These are phyloP conservation scores for Aphanomyces euteiches DNA, from an alignment of 352 stramenopile genomes.

Conservation along the genomic window DNA sequence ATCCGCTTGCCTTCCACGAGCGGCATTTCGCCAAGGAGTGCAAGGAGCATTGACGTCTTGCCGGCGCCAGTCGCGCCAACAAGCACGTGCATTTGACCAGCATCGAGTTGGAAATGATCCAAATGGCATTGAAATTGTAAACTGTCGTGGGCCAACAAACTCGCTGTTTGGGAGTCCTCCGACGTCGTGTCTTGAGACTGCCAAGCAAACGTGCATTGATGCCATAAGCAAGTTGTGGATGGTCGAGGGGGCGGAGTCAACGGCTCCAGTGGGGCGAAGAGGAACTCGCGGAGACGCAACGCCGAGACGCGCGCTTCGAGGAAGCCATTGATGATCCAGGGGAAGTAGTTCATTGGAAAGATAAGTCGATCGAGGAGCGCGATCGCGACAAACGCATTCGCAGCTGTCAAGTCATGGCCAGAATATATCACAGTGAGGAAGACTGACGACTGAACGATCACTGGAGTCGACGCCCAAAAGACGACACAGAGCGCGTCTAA, in stretches of 20 bases:
- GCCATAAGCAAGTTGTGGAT: not conserved
- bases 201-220: conserved; percentile 40
- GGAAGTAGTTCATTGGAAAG: conserved; percentile 90
- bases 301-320: conserved; percentile 82
- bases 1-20: conserved; percentile 29
- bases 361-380: conserved; percentile 85
- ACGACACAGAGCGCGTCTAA: conserved; percentile 87
- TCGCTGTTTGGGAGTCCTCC: conserved; percentile 26
- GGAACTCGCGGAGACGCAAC: conserved; percentile 61
- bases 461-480: conserved; percentile 86
- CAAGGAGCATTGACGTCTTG: conserved; percentile 44
- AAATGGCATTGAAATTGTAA: conserved; percentile 47
- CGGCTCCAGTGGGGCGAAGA: conserved; percentile 42
- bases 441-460: conserved; percentile 81
- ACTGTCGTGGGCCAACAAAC: not conserved
- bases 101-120: conserved; percentile 41
- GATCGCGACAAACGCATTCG: conserved; percentile 80
- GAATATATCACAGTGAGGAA: conserved; percentile 74
- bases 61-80: conserved; percentile 41
- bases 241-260: not conserved
- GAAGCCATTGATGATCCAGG: conserved; percentile 89
- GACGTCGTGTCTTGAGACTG: conserved; percentile 7
- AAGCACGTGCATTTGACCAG: conserved; percentile 52
- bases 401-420: conserved; percentile 65
- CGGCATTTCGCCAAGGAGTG: conserved; percentile 42